These are phyloP conservation scores for Suillus discolor DNA, from an alignment of 768 basidiomycete genomes.

Conservation along the genomic window DNA sequence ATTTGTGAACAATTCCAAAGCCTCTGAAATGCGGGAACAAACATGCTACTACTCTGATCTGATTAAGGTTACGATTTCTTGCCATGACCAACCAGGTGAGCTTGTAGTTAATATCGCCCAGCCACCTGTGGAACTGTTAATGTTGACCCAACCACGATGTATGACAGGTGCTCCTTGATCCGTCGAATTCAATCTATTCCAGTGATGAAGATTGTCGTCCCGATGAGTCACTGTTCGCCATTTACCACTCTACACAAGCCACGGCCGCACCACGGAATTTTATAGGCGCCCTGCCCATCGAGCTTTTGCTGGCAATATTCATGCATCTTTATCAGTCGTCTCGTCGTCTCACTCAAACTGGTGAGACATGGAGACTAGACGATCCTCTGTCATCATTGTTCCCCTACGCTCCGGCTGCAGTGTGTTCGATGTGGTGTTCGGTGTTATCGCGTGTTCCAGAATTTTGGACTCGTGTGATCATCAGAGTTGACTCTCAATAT, in stretches of 20 bases:
- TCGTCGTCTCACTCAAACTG: not conserved
- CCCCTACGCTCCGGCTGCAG: constrained; percentile 12
- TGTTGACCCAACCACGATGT: not conserved
- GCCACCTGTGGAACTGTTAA: not conserved
- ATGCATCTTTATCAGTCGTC: constrained; percentile 4
- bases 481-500: constrained; percentile 3
- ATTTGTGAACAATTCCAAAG: not conserved
- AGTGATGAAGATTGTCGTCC: not conserved
- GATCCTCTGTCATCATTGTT: constrained; percentile 8
- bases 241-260: not conserved
- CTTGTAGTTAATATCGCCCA: not conserved
- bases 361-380: constrained; percentile 5
- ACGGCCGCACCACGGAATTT: not conserved
- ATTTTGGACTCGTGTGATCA: constrained; percentile 15
- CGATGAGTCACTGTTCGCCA: not conserved
- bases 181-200: not conserved
- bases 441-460: constrained; percentile 9
- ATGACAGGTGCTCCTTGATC: not conserved
- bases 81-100: not conserved
- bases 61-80: not conserved
- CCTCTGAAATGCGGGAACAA: not conserved
- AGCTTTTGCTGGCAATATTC: constrained; percentile 11
- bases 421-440: constrained; percentile 13
- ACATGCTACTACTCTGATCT: not conserved
- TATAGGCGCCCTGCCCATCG: constrained; percentile 5